A percentile compares a stretch with the other conserved stretches of the same genome.
These are phyloP conservation scores for Zygoascus tannicola DNA, from an alignment of 805 yeast genomes.

Conservation along the genomic window DNA sequence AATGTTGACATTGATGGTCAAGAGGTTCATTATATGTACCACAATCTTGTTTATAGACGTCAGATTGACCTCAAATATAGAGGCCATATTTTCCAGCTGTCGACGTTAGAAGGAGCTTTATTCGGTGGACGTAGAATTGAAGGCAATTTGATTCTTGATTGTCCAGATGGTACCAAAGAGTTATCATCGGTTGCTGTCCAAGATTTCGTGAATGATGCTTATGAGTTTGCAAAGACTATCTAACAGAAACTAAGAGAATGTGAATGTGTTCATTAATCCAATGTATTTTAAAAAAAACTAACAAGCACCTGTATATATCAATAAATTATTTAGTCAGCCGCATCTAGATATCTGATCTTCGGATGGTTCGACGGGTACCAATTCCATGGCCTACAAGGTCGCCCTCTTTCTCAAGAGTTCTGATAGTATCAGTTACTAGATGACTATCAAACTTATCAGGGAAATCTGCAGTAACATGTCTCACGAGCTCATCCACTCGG, in stretches of 20 bases:
- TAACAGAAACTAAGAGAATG: not conserved
- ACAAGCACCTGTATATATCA: not conserved
- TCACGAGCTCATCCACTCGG: conserved; percentile 48
- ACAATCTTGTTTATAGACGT: conserved; percentile 36
- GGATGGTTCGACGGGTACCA: conserved; percentile 55
- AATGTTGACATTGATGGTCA: conserved; percentile 32
- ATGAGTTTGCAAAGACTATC: conserved; percentile 8
- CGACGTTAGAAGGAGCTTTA: conserved; percentile 47
- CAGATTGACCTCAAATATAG: conserved; percentile 36
- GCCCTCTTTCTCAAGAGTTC: conserved; percentile 63
- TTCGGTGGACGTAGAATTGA: conserved; percentile 48
- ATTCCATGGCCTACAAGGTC: conserved; percentile 62
- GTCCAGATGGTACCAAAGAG: conserved; percentile 10
- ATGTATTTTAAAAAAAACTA: not conserved
- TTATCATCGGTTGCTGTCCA: conserved; percentile 7
- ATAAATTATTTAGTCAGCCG: not conserved
- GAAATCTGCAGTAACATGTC: conserved; percentile 56
- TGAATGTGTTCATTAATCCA: not conserved
- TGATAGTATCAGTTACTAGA: conserved; percentile 60
- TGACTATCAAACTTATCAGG: conserved; percentile 56
- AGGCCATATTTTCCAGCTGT: conserved; percentile 32
- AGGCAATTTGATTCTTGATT: conserved; percentile 37
- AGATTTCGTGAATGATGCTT: conserved; percentile 13
- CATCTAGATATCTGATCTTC: conserved; percentile 16
- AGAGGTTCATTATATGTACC: conserved; percentile 37